phyloP scores from a whole-genome alignment of 371 early-diverging fungal genomes.

The Mortierella sp. region DNA sequence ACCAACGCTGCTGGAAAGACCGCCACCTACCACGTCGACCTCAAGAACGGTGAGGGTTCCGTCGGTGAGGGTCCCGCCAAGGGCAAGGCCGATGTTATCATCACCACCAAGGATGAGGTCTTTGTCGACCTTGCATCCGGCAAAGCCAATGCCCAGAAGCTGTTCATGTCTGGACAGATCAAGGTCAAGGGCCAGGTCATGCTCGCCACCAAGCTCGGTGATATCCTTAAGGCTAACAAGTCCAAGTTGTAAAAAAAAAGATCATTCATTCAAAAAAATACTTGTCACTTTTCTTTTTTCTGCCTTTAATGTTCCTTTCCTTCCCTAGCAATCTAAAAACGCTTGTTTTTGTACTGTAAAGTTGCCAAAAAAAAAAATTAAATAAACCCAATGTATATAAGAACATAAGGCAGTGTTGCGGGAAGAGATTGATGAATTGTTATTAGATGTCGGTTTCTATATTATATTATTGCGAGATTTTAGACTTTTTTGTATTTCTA shows the following conservation, averaged over 20 bases:
- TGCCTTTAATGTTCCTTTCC: not conserved
- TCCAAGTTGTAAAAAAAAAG: conserved; percentile 65
- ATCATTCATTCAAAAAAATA: too few species aligned
- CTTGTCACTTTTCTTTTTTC: not conserved
- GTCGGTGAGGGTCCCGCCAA: conserved; percentile 53
- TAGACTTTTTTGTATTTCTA: not conserved
- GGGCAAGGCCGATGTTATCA: conserved; percentile 62
- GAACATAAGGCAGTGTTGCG: too few species aligned
- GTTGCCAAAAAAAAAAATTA: not conserved
- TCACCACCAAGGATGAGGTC: conserved; percentile 70
- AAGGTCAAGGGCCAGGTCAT: conserved; percentile 91
- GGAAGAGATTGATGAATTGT: too few species aligned
- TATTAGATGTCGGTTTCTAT: too few species aligned
- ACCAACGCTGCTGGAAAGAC: conserved; percentile 64
- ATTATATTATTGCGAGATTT: too few species aligned
- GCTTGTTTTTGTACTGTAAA: not conserved
- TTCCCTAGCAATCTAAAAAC: not conserved
- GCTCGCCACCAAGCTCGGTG: conserved; percentile 85
- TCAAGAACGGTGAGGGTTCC: conserved; percentile 70
- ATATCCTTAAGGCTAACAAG: conserved; percentile 65
- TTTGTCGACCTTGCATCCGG: conserved; percentile 81
- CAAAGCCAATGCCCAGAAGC: conserved; percentile 79
- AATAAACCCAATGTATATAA: conserved; percentile 1
- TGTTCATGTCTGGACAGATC: conserved; percentile 83
- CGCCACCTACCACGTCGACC: conserved; percentile 71